Percentiles rank a stretch among this genome's conserved stretches.
Conservation (phyloP, 2,329 filamentous ascomycete genomes). For the Fusarium mangiferae region DNA sequence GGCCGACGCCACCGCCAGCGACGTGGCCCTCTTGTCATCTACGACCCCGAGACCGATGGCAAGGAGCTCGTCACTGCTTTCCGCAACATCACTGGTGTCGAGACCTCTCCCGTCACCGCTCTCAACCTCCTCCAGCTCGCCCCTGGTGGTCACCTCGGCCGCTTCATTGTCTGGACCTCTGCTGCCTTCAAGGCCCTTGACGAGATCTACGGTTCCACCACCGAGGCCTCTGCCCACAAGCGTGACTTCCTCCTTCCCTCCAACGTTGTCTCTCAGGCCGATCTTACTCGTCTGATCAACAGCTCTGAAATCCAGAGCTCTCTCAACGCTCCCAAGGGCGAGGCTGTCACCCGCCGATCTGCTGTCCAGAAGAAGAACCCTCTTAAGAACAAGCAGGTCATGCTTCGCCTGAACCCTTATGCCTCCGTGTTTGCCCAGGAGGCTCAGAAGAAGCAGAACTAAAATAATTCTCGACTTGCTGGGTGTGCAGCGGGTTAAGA, state of each 20-base stretch:
- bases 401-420: conserved; percentile 99
- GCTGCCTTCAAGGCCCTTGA: conserved; percentile 96
- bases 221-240: conserved; percentile 90
- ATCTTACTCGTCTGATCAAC: conserved; percentile 99
- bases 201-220: conserved; percentile 95
- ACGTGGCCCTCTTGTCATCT: conserved; percentile 97
- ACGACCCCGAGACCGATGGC: conserved; percentile 94
- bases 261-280: conserved; percentile 92
- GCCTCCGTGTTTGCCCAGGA: conserved; percentile 87
- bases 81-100: conserved; percentile 99
- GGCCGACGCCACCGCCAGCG: conserved; percentile 97
- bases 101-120: conserved; percentile 92
- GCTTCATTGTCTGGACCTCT: conserved; percentile 99
- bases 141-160: conserved; percentile 97
- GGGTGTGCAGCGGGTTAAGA: conserved; percentile 53
- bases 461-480: conserved; percentile 47
- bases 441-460: conserved; percentile 55
- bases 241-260: conserved; percentile 98
- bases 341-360: conserved; percentile 87
- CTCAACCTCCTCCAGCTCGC: conserved; percentile 99
- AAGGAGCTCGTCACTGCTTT: conserved; percentile 93
- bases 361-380: conserved; percentile 99
- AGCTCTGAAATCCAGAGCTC: conserved; percentile 98
- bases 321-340: conserved; percentile 89
- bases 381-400: conserved; percentile 97